phyloP scores from a whole-genome alignment of 1,284 basidiomycete genomes.

The Somion occarium region DNA sequence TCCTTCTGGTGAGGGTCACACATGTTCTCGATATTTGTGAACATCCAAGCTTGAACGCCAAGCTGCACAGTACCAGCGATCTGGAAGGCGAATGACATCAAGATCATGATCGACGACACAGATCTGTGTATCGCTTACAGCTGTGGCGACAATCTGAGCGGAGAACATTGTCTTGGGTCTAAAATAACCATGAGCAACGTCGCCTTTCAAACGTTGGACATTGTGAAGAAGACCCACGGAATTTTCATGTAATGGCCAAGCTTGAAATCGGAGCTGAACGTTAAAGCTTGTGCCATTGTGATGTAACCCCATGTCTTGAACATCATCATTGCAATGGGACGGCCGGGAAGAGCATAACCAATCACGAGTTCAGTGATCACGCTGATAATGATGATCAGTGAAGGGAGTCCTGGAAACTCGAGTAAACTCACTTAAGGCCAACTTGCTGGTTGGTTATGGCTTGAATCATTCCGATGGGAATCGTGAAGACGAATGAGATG shows the following conservation, averaged over 20 bases:
- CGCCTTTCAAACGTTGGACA: too few relatives aligned
- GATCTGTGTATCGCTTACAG: conserved; percentile 15
- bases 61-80: conserved; percentile 43
- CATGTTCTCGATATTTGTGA: conserved; percentile 43
- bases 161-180: conserved; percentile 44
- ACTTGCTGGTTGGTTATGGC: conserved; percentile 63
- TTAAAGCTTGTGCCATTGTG: conserved; percentile 43
- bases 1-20: conserved; percentile 34
- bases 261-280: conserved; percentile 48
- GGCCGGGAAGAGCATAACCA: conserved; percentile 47
- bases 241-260: conserved; percentile 53
- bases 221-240: conserved; percentile 19
- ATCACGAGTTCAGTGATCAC: conserved; percentile 50
- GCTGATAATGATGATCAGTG: conserved; percentile 11
- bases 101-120: not conserved
- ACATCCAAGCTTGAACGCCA: conserved; percentile 48
- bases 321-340: conserved; percentile 58
- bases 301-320: conserved; percentile 56
- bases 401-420: conserved; percentile 15
- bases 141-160: conserved; percentile 43
- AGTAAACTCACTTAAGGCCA: conserved; percentile 39
- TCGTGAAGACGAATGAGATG: conserved; percentile 47
- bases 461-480: conserved; percentile 67
- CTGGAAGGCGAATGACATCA: not conserved
- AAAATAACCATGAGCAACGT: not conserved